These are phyloP conservation scores for Fusarium abutilonis DNA, from an alignment of 2,329 filamentous ascomycete species.

Conservation along the genomic window DNA sequence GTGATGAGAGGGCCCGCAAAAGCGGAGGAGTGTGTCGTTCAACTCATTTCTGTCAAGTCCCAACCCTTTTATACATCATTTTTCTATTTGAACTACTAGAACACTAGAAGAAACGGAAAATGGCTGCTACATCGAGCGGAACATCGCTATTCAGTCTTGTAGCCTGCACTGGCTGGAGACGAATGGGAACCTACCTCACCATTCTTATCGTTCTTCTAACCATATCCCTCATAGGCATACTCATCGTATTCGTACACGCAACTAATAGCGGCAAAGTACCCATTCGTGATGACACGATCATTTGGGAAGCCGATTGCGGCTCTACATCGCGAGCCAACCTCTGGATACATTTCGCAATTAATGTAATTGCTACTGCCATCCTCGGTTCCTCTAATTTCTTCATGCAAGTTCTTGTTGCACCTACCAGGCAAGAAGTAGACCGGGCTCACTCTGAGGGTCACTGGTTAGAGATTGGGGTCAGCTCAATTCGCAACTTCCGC, in stretches of 20 bases:
- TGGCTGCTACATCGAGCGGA: too few relatives aligned
- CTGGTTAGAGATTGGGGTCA: slow-evolving; percentile 37
- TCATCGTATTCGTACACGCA: neutral
- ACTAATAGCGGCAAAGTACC: neutral
- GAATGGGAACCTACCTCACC: too few relatives aligned
- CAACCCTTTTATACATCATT: too few relatives aligned
- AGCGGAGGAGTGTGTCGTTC: too few relatives aligned
- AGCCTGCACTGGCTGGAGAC: too few relatives aligned
- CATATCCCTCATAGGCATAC: neutral
- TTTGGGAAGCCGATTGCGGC: neutral
- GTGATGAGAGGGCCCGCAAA: too few relatives aligned
- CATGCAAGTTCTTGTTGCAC: slow-evolving; percentile 49
- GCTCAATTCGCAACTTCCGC: slow-evolving; percentile 19
- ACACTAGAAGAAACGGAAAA: too few relatives aligned
- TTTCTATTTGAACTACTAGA: too few relatives aligned
- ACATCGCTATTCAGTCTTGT: too few relatives aligned
- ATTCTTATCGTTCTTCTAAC: neutral
- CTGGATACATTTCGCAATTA: slow-evolving; percentile 18
- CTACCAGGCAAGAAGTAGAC: slow-evolving; percentile 46
- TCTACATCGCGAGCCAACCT: neutral
- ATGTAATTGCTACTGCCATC: slow-evolving; percentile 39
- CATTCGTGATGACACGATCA: neutral
- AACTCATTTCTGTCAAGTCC: too few relatives aligned
- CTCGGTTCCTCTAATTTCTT: slow-evolving; percentile 50
- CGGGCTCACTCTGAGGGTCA: slow-evolving; percentile 11